These are phyloP conservation scores for Pleodorina starrii DNA, from an alignment of 139 green algal species.

Conservation along the genomic window DNA sequence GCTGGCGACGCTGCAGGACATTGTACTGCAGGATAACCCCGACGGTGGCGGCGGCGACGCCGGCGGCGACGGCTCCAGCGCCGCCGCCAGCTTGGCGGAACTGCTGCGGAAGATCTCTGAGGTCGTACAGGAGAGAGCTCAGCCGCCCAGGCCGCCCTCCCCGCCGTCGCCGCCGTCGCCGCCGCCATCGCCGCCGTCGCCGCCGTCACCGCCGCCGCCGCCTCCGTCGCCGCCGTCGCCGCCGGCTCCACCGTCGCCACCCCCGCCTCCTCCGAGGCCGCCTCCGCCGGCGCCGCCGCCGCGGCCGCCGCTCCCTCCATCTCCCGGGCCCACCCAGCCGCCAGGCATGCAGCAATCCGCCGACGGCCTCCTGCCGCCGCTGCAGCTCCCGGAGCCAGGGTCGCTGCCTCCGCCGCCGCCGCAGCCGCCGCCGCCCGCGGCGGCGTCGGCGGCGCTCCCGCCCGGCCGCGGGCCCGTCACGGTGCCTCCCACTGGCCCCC, in stretches of 20 bases:
- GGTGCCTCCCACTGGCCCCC: too few species aligned
- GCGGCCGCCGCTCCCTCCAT: background rate
- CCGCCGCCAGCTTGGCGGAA: background rate
- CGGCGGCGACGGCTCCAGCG: background rate
- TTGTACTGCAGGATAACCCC: constrained; percentile 12
- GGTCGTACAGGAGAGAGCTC: background rate
- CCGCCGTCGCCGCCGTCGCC: background rate
- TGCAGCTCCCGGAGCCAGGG: background rate
- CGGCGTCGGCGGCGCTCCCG: too few species aligned
- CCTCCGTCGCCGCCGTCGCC: background rate
- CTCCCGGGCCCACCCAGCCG: background rate
- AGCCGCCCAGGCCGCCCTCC: background rate
- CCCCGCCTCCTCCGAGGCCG: background rate
- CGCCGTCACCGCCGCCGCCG: background rate
- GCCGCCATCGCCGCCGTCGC: background rate
- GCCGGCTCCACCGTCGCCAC: background rate
- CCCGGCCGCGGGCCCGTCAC: too few species aligned
- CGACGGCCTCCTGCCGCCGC: background rate
- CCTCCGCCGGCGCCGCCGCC: background rate
- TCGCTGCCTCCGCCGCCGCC: background rate
- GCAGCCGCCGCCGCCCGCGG: background rate
- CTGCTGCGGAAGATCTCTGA: background rate
- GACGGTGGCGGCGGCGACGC: too few species aligned
- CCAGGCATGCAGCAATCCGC: constrained; percentile 15
- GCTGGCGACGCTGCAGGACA: constrained; percentile 37